Evolutionary conservation across 2,329 filamentous ascomycete genomes (phyloP).

Genomic region (Chaetomium sp.): DNA sequence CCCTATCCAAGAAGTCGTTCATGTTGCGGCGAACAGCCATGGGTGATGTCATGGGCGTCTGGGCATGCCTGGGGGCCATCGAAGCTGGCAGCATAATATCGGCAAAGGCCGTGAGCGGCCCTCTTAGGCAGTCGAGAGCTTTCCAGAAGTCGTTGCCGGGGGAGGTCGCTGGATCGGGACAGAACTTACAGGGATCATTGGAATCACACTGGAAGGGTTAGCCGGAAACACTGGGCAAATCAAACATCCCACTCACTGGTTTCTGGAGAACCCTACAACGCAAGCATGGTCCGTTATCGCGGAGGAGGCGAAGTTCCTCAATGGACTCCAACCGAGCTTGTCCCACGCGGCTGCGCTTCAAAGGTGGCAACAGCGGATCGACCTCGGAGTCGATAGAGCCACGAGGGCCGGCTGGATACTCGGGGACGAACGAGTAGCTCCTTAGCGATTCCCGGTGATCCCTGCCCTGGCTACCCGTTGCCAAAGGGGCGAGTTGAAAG

Average conservation of each 20-base stretch:
- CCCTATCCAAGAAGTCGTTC: constrained; percentile 54
- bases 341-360: constrained; percentile 56
- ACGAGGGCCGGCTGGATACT: constrained; percentile 43
- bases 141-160: constrained; percentile 51
- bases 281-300: constrained; percentile 52
- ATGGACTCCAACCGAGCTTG: constrained; percentile 60
- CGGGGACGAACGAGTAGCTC: constrained; percentile 46
- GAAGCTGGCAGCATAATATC: constrained; percentile 54
- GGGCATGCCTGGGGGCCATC: constrained; percentile 51
- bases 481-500: constrained; percentile 43
- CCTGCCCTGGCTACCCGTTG: constrained; percentile 40
- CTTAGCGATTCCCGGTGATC: constrained; percentile 48
- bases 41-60: constrained; percentile 55
- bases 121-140: constrained; percentile 55
- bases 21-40: constrained; percentile 52
- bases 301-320: constrained; percentile 55
- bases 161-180: constrained; percentile 44
- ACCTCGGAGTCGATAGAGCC: constrained; percentile 51
- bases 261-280: constrained; percentile 53
- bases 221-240: constrained; percentile 18
- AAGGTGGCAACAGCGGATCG: constrained; percentile 56
- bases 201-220: constrained; percentile 53
- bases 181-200: constrained; percentile 52
- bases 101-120: constrained; percentile 49
- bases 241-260: constrained; percentile 43